These are phyloP conservation scores for Barnettozyma hawaiiensis DNA, from an alignment of 1,139 yeast species.

Conservation along the genomic window DNA sequence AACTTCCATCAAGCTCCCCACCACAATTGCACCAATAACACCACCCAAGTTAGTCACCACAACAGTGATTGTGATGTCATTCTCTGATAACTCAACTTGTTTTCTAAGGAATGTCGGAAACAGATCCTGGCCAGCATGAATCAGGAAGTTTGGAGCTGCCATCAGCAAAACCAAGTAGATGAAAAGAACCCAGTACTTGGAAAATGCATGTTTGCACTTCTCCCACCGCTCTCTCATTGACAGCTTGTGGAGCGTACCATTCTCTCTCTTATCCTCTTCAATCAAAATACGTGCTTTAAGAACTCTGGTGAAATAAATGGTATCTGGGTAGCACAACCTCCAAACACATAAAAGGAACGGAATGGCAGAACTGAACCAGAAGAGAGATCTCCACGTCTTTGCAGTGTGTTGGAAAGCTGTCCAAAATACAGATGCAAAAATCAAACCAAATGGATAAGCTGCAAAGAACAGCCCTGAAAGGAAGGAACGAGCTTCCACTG, in stretches of 20 bases:
- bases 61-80: constrained; percentile 41
- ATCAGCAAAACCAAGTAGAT: constrained; percentile 40
- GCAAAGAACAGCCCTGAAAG: constrained; percentile 38
- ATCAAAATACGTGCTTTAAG: constrained; percentile 19
- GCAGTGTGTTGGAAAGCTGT: constrained; percentile 33
- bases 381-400: constrained; percentile 44
- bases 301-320: constrained; percentile 25
- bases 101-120: constrained; percentile 43
- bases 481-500: constrained; percentile 35
- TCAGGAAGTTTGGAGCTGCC: constrained; percentile 47
- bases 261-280: constrained; percentile 33
- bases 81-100: constrained; percentile 34
- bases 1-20: constrained; percentile 42
- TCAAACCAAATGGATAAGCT: constrained; percentile 39
- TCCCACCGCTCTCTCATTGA: constrained; percentile 22
- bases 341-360: constrained; percentile 36
- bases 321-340: constrained; percentile 36
- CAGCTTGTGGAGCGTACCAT: constrained; percentile 13
- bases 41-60: constrained; percentile 47
- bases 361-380: constrained; percentile 50
- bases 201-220: constrained; percentile 2
- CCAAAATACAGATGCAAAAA: constrained; percentile 38
- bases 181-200: constrained; percentile 41
- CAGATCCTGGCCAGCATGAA: constrained; percentile 52
- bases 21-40: constrained; percentile 43